Evolutionary conservation across 106 monocot species (phyloP), one percentile per base, ranked within the genome.

Genomic region (Allium fistulosum): DNA sequence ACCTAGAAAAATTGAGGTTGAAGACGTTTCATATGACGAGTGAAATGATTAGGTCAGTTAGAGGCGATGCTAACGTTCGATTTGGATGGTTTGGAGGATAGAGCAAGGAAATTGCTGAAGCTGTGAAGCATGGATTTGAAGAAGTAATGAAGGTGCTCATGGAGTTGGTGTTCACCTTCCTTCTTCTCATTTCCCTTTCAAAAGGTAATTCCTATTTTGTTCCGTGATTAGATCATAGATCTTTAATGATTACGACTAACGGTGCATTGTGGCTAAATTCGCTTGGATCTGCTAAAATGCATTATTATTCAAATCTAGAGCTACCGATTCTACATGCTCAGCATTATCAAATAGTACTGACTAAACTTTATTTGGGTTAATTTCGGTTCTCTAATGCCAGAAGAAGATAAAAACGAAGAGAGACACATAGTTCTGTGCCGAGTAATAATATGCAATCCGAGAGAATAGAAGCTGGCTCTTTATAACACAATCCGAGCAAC

Each of bases 91-190:
- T 77, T 13, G 84, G 78, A 0, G 63, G 77, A 10, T 48, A 82
- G 26, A 61, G 73, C 7, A 64, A 68, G 18, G 79, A 48, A 3
- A 12, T 88, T 17, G 72, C 65, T 9, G 59, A 52, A 8, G 66
- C 81, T 13, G 17, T 81, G 7, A 71, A 53, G 8, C 60, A 81
- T 10, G 94, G 94, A 2, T 88, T 94, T 51, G 63, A 14, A 46
- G 22, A 57, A 51, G 69, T 1, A 71, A 78, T 60, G 59, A 15
- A 46, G 47, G 46, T 9, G 76, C 73, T 6, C 71, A 76, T 48
- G 92, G 92, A 2, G 11, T 71, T 13, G 92, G 88, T 47, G 62
- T 92, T 15, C 79, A 80, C 74, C 76, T 92, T 48, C 72, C 80
- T 7, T 76, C 82, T 2, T 74, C 83, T 8, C 70, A 77, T 55